Evolutionary conservation across 202 grass and related monocot species (phyloP).

Genomic region (Bolboschoenoplectus hybrid): DNA sequence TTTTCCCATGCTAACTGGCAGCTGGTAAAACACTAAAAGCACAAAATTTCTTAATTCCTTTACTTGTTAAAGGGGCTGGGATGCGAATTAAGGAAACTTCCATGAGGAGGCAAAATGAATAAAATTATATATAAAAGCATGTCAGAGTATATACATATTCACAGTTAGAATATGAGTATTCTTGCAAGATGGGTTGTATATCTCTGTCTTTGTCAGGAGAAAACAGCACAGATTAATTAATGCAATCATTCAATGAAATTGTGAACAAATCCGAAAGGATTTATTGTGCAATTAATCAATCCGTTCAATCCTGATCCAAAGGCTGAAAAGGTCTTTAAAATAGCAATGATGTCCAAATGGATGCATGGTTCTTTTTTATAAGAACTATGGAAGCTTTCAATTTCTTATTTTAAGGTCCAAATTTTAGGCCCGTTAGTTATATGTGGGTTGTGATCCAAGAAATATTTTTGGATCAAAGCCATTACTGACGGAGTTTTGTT

Average conservation of each 20-base stretch:
- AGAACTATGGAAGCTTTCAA: too few species aligned
- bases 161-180: not conserved
- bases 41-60: not conserved
- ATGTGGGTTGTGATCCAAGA: not conserved
- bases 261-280: not conserved
- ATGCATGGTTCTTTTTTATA: not conserved
- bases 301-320: not conserved
- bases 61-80: not conserved
- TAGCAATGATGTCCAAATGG: not conserved
- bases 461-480: not conserved
- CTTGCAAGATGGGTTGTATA: not conserved
- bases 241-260: conserved; percentile 1
- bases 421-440: not conserved
- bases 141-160: not conserved
- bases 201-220: not conserved
- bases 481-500: too few species aligned
- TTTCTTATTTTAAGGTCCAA: not conserved
- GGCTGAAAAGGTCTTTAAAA: not conserved
- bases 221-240: not conserved
- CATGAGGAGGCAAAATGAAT: not conserved
- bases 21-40: not conserved
- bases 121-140: not conserved
- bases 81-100: conserved; percentile 3
- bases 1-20: conserved; percentile 11
- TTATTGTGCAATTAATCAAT: not conserved